Conservation (phyloP, 306 rosid genomes). For the Chamaecrista fasciculata region DNA sequence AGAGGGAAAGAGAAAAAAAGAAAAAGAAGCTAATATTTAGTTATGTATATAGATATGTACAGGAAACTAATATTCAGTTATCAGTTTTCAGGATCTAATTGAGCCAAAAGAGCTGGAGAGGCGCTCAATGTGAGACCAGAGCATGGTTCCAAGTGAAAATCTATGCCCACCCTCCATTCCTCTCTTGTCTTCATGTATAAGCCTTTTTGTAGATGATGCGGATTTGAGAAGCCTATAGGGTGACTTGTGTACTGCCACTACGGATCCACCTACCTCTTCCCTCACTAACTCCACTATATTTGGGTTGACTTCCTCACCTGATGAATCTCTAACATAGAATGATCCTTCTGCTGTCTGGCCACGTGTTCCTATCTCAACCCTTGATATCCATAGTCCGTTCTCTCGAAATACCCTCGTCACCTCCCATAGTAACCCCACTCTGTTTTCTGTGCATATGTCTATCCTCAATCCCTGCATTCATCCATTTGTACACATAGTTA, state of each 20-base stretch:
- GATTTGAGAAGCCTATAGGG: slow-evolving; percentile 34
- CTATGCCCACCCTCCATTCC: slow-evolving; percentile 34
- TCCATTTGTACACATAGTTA: no score
- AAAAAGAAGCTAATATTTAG: neutral
- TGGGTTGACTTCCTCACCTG: slow-evolving; percentile 54
- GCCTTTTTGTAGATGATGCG: slow-evolving; percentile 18
- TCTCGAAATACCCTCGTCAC: slow-evolving; percentile 67
- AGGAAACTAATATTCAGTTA: neutral
- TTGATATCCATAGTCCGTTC: slow-evolving; percentile 63
- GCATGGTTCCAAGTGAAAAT: slow-evolving; percentile 61
- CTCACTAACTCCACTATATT: slow-evolving; percentile 46
- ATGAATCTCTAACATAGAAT: slow-evolving; percentile 59
- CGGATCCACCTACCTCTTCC: slow-evolving; percentile 61
- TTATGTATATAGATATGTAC: neutral
- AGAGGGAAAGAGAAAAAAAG: neutral
- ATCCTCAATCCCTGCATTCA: slow-evolving; percentile 61
- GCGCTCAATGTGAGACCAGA: slow-evolving; percentile 77
- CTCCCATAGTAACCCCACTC: slow-evolving; percentile 63
- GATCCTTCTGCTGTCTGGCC: slow-evolving; percentile 67
- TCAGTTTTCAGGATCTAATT: slow-evolving; percentile 32
- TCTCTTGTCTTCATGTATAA: neutral
- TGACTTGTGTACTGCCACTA: slow-evolving; percentile 45
- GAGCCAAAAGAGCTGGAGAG: slow-evolving; percentile 56
- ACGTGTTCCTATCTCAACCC: slow-evolving; percentile 49
- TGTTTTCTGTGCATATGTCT: slow-evolving; percentile 50